These are phyloP conservation scores for Tylopilus balloui DNA, from an alignment of 768 basidiomycete genomes.

Conservation along the genomic window DNA sequence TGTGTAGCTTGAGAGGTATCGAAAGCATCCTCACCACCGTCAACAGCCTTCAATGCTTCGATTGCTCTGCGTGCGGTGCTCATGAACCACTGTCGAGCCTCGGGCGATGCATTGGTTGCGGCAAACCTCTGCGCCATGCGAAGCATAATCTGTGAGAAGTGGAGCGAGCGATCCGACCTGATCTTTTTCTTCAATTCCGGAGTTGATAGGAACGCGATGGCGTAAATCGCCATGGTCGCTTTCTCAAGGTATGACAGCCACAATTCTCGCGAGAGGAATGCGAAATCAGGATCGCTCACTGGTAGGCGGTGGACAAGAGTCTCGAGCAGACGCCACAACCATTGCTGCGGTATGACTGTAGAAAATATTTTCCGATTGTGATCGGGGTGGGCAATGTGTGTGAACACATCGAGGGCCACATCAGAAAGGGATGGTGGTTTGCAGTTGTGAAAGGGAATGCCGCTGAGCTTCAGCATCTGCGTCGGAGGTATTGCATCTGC, in stretches of 20 bases:
- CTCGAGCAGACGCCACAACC: conserved; percentile 60
- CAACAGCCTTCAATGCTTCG: conserved; percentile 75
- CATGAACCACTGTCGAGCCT: conserved; percentile 49
- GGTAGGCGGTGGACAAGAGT: conserved; percentile 83
- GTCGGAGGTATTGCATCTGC: conserved; percentile 61
- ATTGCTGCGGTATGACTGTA: conserved; percentile 50
- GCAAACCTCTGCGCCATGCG: conserved; percentile 67
- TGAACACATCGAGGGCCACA: conserved; percentile 79
- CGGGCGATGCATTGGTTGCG: conserved; percentile 40
- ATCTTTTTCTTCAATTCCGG: conserved; percentile 67
- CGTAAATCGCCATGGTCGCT: conserved; percentile 77
- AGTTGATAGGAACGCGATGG: conserved; percentile 78
- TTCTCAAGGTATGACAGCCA: conserved; percentile 83
- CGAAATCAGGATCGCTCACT: conserved; percentile 68
- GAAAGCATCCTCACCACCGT: conserved; percentile 70
- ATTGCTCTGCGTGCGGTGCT: conserved; percentile 62
- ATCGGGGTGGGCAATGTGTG: conserved; percentile 73
- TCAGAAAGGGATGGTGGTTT: conserved; percentile 64
- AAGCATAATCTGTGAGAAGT: conserved; percentile 66
- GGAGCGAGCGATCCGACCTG: conserved; percentile 60
- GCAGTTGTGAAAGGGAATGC: conserved; percentile 37
- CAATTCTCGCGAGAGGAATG: conserved; percentile 53
- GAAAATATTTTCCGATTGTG: conserved; percentile 72
- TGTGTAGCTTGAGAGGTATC: conserved; percentile 57
- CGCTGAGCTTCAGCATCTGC: conserved; percentile 51